A percentile compares a stretch with the other conserved stretches of the same genome.
Conservation (phyloP, 2,329 filamentous ascomycete species). For the Colletotrichum viniferum region DNA sequence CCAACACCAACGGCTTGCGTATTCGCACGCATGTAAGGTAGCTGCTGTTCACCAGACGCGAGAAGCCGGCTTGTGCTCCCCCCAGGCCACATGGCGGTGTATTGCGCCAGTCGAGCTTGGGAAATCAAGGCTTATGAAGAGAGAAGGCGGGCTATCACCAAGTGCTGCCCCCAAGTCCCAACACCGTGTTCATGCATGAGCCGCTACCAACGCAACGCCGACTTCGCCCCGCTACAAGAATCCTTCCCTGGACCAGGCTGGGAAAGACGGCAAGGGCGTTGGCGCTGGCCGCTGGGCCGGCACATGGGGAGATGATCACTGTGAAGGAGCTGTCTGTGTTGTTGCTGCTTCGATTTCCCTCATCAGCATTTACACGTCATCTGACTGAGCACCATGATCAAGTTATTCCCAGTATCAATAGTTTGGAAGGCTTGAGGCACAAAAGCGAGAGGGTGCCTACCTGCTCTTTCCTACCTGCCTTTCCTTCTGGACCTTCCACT, state of each 20-base stretch:
- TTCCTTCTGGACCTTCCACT: not conserved
- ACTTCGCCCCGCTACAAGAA: not conserved
- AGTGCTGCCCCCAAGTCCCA: not conserved
- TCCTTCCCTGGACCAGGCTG: not conserved
- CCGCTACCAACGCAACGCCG: not conserved
- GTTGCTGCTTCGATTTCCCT: not conserved
- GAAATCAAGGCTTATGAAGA: not conserved
- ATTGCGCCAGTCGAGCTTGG: not conserved
- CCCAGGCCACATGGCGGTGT: not conserved
- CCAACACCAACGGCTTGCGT: not conserved
- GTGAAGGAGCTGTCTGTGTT: not conserved
- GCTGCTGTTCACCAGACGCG: not conserved
- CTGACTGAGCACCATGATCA: not conserved
- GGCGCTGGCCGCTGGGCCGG: not conserved
- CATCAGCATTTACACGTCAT: not conserved
- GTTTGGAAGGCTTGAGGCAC: not conserved
- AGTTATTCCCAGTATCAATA: not conserved
- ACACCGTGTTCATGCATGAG: constrained; percentile 7
- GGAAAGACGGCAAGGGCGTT: not conserved
- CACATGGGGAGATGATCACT: not conserved
- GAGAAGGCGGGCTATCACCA: not conserved
- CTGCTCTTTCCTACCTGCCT: not conserved
- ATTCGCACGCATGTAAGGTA: not conserved
- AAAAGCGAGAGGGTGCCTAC: not conserved
- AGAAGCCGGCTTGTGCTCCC: not conserved